Evolutionary conservation across 306 rosid genomes (phyloP), one percentile per base, ranked within the genome.

Genomic region (Sphenostylis stenocarpa): DNA sequence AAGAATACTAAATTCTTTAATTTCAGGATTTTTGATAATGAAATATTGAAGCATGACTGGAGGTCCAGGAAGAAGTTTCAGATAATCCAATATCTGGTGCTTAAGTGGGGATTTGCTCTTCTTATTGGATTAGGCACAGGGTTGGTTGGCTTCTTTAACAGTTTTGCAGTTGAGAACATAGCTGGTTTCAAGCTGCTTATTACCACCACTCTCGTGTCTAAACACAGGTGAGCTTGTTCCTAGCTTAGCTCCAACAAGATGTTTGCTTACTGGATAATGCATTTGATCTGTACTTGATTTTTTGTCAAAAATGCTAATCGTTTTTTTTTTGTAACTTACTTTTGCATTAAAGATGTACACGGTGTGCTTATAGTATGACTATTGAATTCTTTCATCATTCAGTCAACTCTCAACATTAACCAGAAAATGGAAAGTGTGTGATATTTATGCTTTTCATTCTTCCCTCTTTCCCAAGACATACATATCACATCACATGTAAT

Each of bases 101-200:
- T 95, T 57, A 95, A 95, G 83, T 95, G 98, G 98, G 90, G 80
- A 31, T 88, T 95, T 47, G 94, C 97, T 16, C 92, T 90, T 77
- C 83, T 89, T 67, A 92, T 95, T 21, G 98, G 98, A 62, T 75
- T 92, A 67, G 82, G 84, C 24, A 92, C 98, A 1, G 97, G 98
- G 70, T 85, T 92, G 4, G 89, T 89, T 82, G 98, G 96, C 79
- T 72, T 90, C 88, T 86, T 90, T 86, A 95, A 82, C 69, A 95
- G 87, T 67, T 52, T 89, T 66, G 87, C 96, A 4, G 98, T 90
- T 17, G 98, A 95, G 85, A 95, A 95, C 74, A 87, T 95, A 34
- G 84, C 98, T 31, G 98, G 97, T 66, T 85, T 64, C 85, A 95
- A 95, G 83, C 83, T 92, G 51, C 79, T 83, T 63, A 19, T 89